phyloP scores from a whole-genome alignment of 805 yeast genomes.

The Saturnispora galanensis region DNA sequence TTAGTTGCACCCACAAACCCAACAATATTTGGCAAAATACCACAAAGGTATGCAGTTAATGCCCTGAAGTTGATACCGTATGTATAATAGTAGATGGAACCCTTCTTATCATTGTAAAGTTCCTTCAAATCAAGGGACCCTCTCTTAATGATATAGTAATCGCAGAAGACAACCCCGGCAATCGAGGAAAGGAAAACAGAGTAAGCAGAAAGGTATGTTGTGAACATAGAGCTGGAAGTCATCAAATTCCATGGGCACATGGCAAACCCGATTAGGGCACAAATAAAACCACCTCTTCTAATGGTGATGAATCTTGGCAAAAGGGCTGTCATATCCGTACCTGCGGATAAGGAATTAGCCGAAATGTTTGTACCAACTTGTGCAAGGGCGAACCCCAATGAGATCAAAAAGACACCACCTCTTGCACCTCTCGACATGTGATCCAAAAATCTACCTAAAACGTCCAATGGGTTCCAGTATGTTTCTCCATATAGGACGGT shows the following conservation, averaged over 20 bases:
- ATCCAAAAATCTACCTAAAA: conserved; percentile 53
- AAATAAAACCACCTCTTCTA: conserved; percentile 71
- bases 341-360: conserved; percentile 62
- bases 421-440: conserved; percentile 47
- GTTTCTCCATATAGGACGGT: conserved; percentile 54
- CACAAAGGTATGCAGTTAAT: conserved; percentile 65
- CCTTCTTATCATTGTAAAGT: conserved; percentile 42
- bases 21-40: conserved; percentile 73
- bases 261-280: conserved; percentile 60
- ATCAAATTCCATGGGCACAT: conserved; percentile 81
- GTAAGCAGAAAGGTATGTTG: conserved; percentile 73
- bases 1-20: conserved; percentile 84
- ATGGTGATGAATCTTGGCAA: conserved; percentile 58
- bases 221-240: conserved; percentile 59
- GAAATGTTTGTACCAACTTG: conserved; percentile 73
- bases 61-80: conserved; percentile 80
- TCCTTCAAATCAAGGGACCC: conserved; percentile 59
- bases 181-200: conserved; percentile 75
- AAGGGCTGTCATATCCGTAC: conserved; percentile 62
- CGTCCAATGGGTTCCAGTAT: conserved; percentile 80
- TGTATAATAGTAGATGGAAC: conserved; percentile 49
- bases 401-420: conserved; percentile 71
- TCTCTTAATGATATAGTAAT: conserved; percentile 63
- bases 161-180: conserved; percentile 66
- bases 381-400: conserved; percentile 62